Evolutionary conservation across 2,329 filamentous ascomycete genomes (phyloP).

Genomic region (Xylaria sp.): DNA sequence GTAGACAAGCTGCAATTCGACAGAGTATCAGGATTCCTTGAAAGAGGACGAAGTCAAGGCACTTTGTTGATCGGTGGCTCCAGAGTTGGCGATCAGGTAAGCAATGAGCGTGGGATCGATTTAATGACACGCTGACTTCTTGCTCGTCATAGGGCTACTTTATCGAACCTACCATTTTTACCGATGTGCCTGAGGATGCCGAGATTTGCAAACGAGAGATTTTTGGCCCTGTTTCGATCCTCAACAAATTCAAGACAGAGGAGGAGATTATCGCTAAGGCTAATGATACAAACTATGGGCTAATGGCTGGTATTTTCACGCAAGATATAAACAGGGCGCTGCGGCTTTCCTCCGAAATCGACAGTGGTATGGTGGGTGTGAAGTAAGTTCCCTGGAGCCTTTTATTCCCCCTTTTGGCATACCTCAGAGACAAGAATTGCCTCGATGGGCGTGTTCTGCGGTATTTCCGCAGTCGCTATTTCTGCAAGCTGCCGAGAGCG

Average conservation of each 20-base stretch:
- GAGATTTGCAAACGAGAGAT: slow-evolving; percentile 64
- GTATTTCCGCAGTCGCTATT: too few relatives aligned
- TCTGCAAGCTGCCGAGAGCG: too few relatives aligned
- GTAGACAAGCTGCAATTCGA: slow-evolving; percentile 61
- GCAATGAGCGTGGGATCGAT: slow-evolving; percentile 49
- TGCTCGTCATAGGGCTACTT: slow-evolving; percentile 51
- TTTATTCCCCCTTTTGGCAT: too few relatives aligned
- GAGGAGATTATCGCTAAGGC: slow-evolving; percentile 64
- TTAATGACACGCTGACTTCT: slow-evolving; percentile 5
- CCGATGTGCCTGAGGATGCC: slow-evolving; percentile 53
- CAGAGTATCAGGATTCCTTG: slow-evolving; percentile 56
- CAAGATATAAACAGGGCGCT: slow-evolving; percentile 71
- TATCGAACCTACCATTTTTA: slow-evolving; percentile 59
- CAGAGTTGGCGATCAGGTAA: slow-evolving; percentile 35
- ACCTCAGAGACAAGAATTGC: too few relatives aligned
- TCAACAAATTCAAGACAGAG: slow-evolving; percentile 65
- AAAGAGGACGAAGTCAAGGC: slow-evolving; percentile 53
- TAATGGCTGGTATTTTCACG: slow-evolving; percentile 65
- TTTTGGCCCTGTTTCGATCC: slow-evolving; percentile 66
- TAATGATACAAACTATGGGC: slow-evolving; percentile 62
- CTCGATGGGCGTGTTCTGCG: too few relatives aligned
- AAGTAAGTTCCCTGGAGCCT: slow-evolving; percentile 52
- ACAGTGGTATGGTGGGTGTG: slow-evolving; percentile 77
- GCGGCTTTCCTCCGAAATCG: slow-evolving; percentile 63
- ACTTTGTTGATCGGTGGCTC: slow-evolving; percentile 51